Evolutionary conservation across 2,329 filamentous ascomycete species (phyloP).

Genomic region (Ophiostoma sp.): DNA sequence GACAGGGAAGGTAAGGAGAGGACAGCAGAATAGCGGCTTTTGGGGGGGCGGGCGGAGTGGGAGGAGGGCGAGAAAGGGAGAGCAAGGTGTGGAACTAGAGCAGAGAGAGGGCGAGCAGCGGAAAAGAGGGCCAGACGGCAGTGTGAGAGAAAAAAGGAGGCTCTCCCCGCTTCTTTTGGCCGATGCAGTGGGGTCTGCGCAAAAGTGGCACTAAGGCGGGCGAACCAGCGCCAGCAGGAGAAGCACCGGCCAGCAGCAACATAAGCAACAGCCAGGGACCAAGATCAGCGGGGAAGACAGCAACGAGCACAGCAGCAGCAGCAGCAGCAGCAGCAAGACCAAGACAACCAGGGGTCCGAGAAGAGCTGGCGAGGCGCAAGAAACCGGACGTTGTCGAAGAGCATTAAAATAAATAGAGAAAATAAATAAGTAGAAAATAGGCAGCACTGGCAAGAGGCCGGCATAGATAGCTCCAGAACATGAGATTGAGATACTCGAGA

Average conservation of each 20-base stretch:
- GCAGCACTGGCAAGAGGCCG: background rate
- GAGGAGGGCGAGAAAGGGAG: background rate
- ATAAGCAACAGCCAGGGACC: background rate
- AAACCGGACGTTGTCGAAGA: background rate
- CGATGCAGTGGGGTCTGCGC: conserved; percentile 26
- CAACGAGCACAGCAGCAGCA: conserved; percentile 1
- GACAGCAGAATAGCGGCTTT: conserved; percentile 14
- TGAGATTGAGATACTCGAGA: too few relatives aligned
- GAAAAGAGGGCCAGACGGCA: conserved; percentile 18
- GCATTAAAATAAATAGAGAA: background rate
- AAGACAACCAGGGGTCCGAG: background rate
- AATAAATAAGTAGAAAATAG: background rate
- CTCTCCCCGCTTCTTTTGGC: conserved; percentile 27
- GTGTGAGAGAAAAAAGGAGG: conserved; percentile 27
- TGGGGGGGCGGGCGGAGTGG: conserved; percentile 11
- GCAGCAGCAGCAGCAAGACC: background rate
- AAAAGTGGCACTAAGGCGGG: conserved; percentile 23
- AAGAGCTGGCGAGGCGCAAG: background rate
- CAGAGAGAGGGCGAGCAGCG: background rate
- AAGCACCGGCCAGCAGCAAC: conserved; percentile 5
- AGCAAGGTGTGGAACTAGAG: conserved; percentile 6
- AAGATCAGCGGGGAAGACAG: background rate
- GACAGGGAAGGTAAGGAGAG: conserved; percentile 3
- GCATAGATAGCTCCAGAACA: too few relatives aligned
- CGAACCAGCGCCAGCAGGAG: conserved; percentile 13